Evolutionary conservation across 2,329 filamentous ascomycete genomes (phyloP), one percentile per base, ranked within the genome.

Genomic region (Ramularia endophylla): DNA sequence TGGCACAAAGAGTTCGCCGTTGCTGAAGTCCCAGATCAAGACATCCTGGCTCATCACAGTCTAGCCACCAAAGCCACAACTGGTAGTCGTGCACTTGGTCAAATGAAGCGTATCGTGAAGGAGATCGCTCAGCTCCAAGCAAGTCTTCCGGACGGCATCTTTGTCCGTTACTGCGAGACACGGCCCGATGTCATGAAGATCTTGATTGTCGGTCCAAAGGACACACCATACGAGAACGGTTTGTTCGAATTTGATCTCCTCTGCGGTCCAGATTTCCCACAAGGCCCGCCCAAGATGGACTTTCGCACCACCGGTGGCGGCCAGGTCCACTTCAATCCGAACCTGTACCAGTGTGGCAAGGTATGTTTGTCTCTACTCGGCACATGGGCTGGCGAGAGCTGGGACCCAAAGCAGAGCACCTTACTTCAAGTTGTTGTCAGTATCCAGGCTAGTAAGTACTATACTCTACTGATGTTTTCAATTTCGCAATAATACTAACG

Each of bases 161-260:
- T 72, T 49, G 73, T 78, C 3, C 69, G 75, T 27, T 71, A 74
- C 4, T 78, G 74, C 69, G 74, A 77, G 43, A 70, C 68, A 2
- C 66, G 74, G 12, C 67, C 78, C 34, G 74, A 80, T 52, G 63
- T 79, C 9, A 58, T 80, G 28, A 73, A 77, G 15, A 70, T 76
- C 15, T 58, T 80, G 3, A 77, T 80, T 38, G 63, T 78, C 34
- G 77, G 76, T 0, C 75, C 77, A 0, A 57, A 63, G 27, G 74
- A 73, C 40, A 80, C 77, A 1, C 76, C 77, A 2, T 80, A 80
- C 55, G 76, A 78, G 51, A 69, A 73, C 51, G 75, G 74, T 0
- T 74, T 76, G 1, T 79, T 78, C 53, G 60, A 80, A 13, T 71
- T 80, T 50, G 77, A 80, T 55, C 64, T 79, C 32, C 63, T 72